A percentile compares a stretch with the other conserved stretches of the same genome.
Evolutionary conservation across 768 basidiomycete genomes (phyloP).

Genomic region (Boletus eberwhitei): DNA sequence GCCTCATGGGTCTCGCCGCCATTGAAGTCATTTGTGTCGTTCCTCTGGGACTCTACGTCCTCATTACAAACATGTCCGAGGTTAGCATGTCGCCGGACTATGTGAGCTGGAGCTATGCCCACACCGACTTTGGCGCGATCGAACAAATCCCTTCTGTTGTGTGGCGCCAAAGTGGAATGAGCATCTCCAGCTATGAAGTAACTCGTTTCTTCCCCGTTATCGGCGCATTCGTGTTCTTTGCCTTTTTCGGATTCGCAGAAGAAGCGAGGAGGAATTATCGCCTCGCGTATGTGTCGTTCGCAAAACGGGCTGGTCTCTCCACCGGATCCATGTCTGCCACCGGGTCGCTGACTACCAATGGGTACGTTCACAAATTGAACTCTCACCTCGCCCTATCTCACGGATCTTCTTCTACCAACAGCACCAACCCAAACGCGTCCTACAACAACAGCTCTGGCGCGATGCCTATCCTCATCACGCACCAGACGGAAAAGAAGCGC

Average conservation of each 20-base stretch:
- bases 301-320: slow-evolving; percentile 33
- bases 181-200: slow-evolving; percentile 34
- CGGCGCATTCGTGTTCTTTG: slow-evolving; percentile 59
- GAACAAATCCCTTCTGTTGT: slow-evolving; percentile 35
- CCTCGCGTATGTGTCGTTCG: slow-evolving; percentile 36
- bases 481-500: slow-evolving; percentile 43
- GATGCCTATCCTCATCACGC: slow-evolving; percentile 46
- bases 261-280: slow-evolving; percentile 62
- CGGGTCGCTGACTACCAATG: slow-evolving; percentile 22
- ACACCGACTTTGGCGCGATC: slow-evolving; percentile 40
- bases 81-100: slow-evolving; percentile 34
- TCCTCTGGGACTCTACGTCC: slow-evolving; percentile 34
- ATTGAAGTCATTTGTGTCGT: slow-evolving; percentile 40
- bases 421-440: slow-evolving; percentile 23
- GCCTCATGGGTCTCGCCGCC: slow-evolving; percentile 54
- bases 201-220: slow-evolving; percentile 44
- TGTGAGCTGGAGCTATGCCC: slow-evolving; percentile 47
- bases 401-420: slow-evolving; percentile 1
- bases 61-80: slow-evolving; percentile 31
- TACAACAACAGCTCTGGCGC: slow-evolving; percentile 18
- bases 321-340: slow-evolving; percentile 22
- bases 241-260: slow-evolving; percentile 67
- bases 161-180: slow-evolving; percentile 35
- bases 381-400: neutral
- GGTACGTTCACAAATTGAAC: slow-evolving; percentile 20